Conservation (phyloP, 345 rosid genomes). For the Eucalyptus sp. region DNA sequence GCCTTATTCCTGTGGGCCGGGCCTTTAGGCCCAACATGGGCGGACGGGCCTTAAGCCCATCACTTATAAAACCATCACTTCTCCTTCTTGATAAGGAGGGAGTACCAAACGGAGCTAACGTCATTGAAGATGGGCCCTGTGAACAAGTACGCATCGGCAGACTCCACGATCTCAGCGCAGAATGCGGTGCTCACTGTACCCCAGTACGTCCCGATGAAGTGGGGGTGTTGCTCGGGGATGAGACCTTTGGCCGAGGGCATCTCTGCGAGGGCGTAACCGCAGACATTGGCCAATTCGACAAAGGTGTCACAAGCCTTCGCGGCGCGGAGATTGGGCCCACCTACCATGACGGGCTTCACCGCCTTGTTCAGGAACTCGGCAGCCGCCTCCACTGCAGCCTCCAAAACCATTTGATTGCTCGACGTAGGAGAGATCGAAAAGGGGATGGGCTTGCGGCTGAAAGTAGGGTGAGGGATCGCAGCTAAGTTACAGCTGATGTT, state of each 20-base stretch:
- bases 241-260: constrained; percentile 57
- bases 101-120: constrained; percentile 33
- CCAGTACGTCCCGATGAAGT: constrained; percentile 53
- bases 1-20: too few species aligned
- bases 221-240: constrained; percentile 43
- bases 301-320: constrained; percentile 38
- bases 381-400: constrained; percentile 43
- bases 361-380: constrained; percentile 43
- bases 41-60: too few species aligned
- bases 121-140: constrained; percentile 51
- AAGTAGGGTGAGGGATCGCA: constrained; percentile 39
- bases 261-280: constrained; percentile 34
- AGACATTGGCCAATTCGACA: constrained; percentile 30
- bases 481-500: constrained; percentile 48
- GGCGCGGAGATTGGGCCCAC: constrained; percentile 32
- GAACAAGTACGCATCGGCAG: constrained; percentile 50
- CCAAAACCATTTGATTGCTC: constrained; percentile 36
- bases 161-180: constrained; percentile 48
- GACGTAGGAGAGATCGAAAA: constrained; percentile 31
- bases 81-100: constrained; percentile 40
- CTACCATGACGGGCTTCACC: constrained; percentile 52
- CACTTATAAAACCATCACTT: too few species aligned
- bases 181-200: constrained; percentile 40
- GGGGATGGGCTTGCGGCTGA: constrained; percentile 29
- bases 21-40: too few species aligned